Evolutionary conservation across 495 filamentous ascomycete species (phyloP).

Genomic region (Tuber microsphaerosporum): DNA sequence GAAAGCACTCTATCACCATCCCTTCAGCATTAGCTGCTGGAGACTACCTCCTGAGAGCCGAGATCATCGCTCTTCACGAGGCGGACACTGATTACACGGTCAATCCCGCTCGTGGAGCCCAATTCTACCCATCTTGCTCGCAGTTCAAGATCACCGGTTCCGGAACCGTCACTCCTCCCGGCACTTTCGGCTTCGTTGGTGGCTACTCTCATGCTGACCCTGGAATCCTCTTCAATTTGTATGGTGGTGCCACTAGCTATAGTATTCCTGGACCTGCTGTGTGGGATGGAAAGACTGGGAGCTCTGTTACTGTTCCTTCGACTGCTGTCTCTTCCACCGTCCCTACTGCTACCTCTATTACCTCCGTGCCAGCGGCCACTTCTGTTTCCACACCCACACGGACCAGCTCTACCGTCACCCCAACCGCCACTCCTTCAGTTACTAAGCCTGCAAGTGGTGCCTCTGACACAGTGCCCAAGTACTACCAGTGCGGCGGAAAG

Average conservation of each 20-base stretch:
- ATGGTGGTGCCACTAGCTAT: conserved; percentile 42
- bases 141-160: conserved; percentile 47
- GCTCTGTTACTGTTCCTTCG: conserved; percentile 1
- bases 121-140: conserved; percentile 51
- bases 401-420: conserved; percentile 44
- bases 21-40: conserved; percentile 45
- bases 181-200: conserved; percentile 39
- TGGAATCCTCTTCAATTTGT: conserved; percentile 51
- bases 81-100: conserved; percentile 40
- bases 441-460: conserved; percentile 31
- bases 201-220: conserved; percentile 49
- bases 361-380: background rate
- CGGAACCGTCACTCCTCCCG: conserved; percentile 38
- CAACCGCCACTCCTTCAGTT: conserved; percentile 41
- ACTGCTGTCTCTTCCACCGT: background rate
- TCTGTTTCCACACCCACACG: conserved; percentile 24
- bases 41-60: conserved; percentile 48
- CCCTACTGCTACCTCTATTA: background rate
- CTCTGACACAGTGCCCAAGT: conserved; percentile 24
- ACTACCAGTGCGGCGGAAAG: conserved; percentile 44
- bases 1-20: conserved; percentile 45
- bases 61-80: conserved; percentile 53
- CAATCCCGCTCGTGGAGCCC: conserved; percentile 47
- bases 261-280: conserved; percentile 46
- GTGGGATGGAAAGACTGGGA: conserved; percentile 30